Evolutionary conservation across 2,329 filamentous ascomycete species (phyloP), one percentile per base, ranked within the genome.

Genomic region (Fusarium decemcellulare): DNA sequence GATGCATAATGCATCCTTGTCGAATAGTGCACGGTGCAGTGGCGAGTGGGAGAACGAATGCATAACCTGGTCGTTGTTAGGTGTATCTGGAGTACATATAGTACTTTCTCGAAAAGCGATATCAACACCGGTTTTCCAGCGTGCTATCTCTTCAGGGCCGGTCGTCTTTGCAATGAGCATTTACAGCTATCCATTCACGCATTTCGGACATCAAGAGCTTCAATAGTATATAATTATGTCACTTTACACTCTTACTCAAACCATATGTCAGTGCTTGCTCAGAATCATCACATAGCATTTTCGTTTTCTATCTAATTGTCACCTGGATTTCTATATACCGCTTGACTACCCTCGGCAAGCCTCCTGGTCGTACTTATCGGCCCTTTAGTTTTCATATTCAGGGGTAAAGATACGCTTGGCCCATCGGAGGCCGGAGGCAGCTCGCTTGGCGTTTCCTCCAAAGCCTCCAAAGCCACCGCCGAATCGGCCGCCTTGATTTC

Each of bases 401-500:
- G 37, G 32, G 6, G 23, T 27, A 14, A 63, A 61, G 47, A 65
- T 30, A 15, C 67, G 53, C 44, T 63, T 64, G 6, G 68, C 67
- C 68, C 67, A 70, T 61, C 68, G 44, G 6, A 67, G 29, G 9
- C 37, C 60, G 14, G 57, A 57, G 15, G 43, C 44, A n/a, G 29
- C 54, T 39, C 63, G 59, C 63, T 67, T 71, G 37, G 59, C 63
- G 39, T 61, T 68, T 44, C 56, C 40, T 43, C 65, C 65, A n/a
- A 67, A 67, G 11, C 61, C 61, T 7, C 51, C 51, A 54, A 51
- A 60, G 12, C 36, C 46, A 6, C 46, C 46, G 1, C 29, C 54
- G 8, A 47, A 53, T 4, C 34, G 16, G 15, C 32, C 32, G 15
- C 23, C 44, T 5, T 46, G 27, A 11, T 57, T 51, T 29, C 42